Percentiles rank a stretch among this genome's conserved stretches.
Evolutionary conservation across 345 rosid genomes (phyloP).

Genomic region (rapeseed (Brassica napus)): Da-Ae NC_063444.1:50934001-50934500

Average conservation of each 20-base stretch:
- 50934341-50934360: slow-evolving; percentile 55
- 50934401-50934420: not conserved
- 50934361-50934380: slow-evolving; percentile 59
- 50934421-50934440: not conserved
- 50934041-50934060: not conserved
- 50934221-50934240: not conserved
- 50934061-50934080: not conserved
- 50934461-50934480: not conserved
- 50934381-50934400: slow-evolving; percentile 45
- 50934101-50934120: slow-evolving; percentile 59
- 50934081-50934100: slow-evolving; percentile 4
- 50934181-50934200: not conserved
- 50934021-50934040: slow-evolving; percentile 16
- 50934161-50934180: slow-evolving; percentile 58
- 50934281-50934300: not conserved
- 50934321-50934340: slow-evolving; percentile 65
- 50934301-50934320: slow-evolving; percentile 46
- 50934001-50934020: slow-evolving; percentile 12
- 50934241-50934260: not conserved
- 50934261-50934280: not conserved
- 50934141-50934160: slow-evolving; percentile 61
- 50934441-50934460: not conserved
- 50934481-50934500: slow-evolving; percentile 4
- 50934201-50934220: not conserved
- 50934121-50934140: slow-evolving; percentile 72